A percentile compares a stretch with the other conserved stretches of the same genome.
phyloP scores from a whole-genome alignment of 2,329 filamentous ascomycete genomes.

The Sporothrix schenckii region DNA sequence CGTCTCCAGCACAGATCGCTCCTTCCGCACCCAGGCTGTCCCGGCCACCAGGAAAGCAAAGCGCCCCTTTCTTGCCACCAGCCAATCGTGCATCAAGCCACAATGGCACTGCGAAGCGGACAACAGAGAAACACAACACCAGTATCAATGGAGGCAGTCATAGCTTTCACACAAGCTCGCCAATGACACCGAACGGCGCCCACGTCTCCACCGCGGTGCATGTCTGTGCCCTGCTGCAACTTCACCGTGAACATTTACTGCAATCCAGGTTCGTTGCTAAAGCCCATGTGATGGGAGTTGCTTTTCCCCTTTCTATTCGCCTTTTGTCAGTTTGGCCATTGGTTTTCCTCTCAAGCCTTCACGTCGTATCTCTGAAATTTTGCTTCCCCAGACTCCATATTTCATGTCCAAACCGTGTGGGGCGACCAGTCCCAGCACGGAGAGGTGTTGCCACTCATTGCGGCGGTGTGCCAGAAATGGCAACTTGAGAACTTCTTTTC shows the following conservation, averaged over 20 bases:
- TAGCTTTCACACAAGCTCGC: too few species aligned
- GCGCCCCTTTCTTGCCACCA: neutral
- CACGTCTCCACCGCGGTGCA: too few species aligned
- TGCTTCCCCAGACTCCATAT: conserved; percentile 18
- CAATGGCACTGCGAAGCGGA: too few species aligned
- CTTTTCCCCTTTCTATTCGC: neutral
- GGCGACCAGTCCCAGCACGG: conserved; percentile 4
- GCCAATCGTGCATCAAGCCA: neutral
- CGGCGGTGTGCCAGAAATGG: conserved; percentile 23
- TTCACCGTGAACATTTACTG: neutral
- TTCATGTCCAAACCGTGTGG: neutral
- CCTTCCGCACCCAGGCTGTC: neutral
- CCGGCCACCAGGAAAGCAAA: neutral
- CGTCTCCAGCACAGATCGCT: conserved; percentile 11
- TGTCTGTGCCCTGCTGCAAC: neutral
- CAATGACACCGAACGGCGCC: too few species aligned
- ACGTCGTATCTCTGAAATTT: neutral
- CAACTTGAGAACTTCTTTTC: conserved; percentile 11
- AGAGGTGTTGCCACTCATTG: conserved; percentile 22
- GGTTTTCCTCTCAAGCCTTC: neutral
- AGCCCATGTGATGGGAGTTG: neutral
- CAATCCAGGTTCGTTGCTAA: conserved; percentile 14
- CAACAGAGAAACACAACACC: too few species aligned
- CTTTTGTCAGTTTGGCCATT: neutral
- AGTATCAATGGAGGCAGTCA: too few species aligned